Conservation (phyloP, 2,329 filamentous ascomycete genomes). For the Penicillium sp. region DNA sequence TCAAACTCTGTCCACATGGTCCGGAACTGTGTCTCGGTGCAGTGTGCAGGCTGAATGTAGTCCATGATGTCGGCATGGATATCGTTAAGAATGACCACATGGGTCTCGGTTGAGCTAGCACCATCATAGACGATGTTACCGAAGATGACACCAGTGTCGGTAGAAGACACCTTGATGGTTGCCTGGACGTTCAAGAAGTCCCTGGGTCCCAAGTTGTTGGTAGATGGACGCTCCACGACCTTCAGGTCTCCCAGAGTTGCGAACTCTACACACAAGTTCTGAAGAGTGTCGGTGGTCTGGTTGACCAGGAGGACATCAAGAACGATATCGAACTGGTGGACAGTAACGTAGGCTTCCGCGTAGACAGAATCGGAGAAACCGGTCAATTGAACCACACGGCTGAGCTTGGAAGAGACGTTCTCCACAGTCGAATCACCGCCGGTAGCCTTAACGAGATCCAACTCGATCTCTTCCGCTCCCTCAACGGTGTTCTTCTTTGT, state of each 20-base stretch:
- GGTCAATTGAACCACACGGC: constrained; percentile 92
- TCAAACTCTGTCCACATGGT: constrained; percentile 99
- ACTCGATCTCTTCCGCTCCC: constrained; percentile 79
- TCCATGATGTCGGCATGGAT: constrained; percentile 99
- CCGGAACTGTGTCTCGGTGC: constrained; percentile 96
- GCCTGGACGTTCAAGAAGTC: constrained; percentile 98
- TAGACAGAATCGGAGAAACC: constrained; percentile 98
- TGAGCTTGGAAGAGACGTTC: constrained; percentile 90
- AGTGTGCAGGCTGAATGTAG: constrained; percentile 96
- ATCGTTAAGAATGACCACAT: constrained; percentile 97
- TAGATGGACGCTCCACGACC: constrained; percentile 93
- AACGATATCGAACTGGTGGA: constrained; percentile 98
- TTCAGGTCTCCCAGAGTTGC: constrained; percentile 97
- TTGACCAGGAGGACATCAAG: constrained; percentile 96
- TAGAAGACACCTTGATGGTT: constrained; percentile 97
- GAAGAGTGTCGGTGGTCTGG: constrained; percentile 92
- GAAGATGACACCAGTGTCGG: constrained; percentile 97
- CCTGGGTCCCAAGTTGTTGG: constrained; percentile 90
- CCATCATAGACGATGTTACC: constrained; percentile 98
- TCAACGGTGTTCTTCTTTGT: constrained; percentile 86
- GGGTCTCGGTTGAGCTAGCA: constrained; percentile 84
- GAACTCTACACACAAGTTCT: constrained; percentile 97
- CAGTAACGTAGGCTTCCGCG: constrained; percentile 97
- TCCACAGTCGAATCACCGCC: constrained; percentile 83
- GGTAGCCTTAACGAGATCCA: constrained; percentile 90